A percentile compares a stretch with the other conserved stretches of the same genome.
Evolutionary conservation across 2,329 filamentous ascomycete species (phyloP).

Genomic region (Penicillium sp.): DNA sequence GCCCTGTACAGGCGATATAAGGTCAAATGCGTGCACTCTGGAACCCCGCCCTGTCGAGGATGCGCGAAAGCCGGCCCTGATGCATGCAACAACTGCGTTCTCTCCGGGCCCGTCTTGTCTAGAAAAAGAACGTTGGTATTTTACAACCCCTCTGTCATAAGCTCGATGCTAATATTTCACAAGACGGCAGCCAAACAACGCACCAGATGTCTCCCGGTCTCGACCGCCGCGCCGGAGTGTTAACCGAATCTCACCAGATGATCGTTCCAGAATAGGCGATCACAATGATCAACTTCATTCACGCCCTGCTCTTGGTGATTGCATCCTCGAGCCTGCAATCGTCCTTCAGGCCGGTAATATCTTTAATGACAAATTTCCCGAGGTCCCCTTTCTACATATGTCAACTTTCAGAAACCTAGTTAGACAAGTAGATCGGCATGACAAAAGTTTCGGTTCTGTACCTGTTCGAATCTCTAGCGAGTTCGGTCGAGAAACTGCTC

Average conservation of each 20-base stretch:
- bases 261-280: not conserved
- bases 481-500: slow-evolving; percentile 11
- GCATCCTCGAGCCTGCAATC: slow-evolving; percentile 6
- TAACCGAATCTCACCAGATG: not conserved
- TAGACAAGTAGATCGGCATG: slow-evolving; percentile 6
- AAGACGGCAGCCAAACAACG: not conserved
- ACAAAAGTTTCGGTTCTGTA: not conserved
- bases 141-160: not conserved
- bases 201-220: not conserved
- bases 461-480: slow-evolving; percentile 12
- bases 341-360: slow-evolving; percentile 17
- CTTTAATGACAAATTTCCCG: slow-evolving; percentile 21
- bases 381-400: slow-evolving; percentile 19
- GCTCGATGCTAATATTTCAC: not conserved
- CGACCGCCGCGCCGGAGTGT: not conserved
- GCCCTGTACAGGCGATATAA: slow-evolving; percentile 18
- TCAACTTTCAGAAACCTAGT: slow-evolving; percentile 16
- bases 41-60: slow-evolving; percentile 20
- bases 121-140: slow-evolving; percentile 3
- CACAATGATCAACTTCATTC: not conserved
- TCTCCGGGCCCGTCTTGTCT: slow-evolving; percentile 15
- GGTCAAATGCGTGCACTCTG: slow-evolving; percentile 21
- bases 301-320: not conserved
- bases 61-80: slow-evolving; percentile 17
- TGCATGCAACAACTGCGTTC: slow-evolving; percentile 12